These are phyloP conservation scores for Daldinia sp. DNA, from an alignment of 2,329 filamentous ascomycete species.

Conservation along the genomic window DNA sequence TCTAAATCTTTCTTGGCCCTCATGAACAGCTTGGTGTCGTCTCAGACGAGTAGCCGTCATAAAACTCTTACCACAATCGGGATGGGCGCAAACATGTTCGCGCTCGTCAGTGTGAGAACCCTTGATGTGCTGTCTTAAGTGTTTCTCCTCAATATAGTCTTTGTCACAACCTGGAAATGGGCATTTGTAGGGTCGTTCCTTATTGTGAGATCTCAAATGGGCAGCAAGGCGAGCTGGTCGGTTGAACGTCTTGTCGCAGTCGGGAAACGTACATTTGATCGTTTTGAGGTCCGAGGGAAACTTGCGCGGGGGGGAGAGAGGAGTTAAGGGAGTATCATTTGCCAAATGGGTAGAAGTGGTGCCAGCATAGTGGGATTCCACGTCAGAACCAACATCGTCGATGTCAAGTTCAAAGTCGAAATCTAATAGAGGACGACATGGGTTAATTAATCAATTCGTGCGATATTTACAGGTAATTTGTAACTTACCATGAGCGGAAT, in stretches of 20 bases:
- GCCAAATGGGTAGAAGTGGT: slow-evolving; percentile 35
- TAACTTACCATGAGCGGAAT: slow-evolving; percentile 26
- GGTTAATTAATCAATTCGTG: slow-evolving; percentile 17
- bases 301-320: slow-evolving; percentile 64
- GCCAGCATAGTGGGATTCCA: slow-evolving; percentile 42
- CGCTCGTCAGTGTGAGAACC: slow-evolving; percentile 80
- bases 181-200: slow-evolving; percentile 84
- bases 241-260: slow-evolving; percentile 87
- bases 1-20: slow-evolving; percentile 78
- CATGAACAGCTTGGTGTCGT: slow-evolving; percentile 82
- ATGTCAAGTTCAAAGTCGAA: slow-evolving; percentile 24
- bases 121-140: slow-evolving; percentile 87
- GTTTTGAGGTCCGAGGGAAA: slow-evolving; percentile 81
- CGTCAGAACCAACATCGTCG: slow-evolving; percentile 38
- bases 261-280: slow-evolving; percentile 78
- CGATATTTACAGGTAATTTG: slow-evolving; percentile 62
- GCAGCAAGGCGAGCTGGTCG: slow-evolving; percentile 83
- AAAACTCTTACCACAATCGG: slow-evolving; percentile 83
- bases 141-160: slow-evolving; percentile 86
- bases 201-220: slow-evolving; percentile 86
- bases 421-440: slow-evolving; percentile 16
- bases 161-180: slow-evolving; percentile 79
- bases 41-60: slow-evolving; percentile 82
- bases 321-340: slow-evolving; percentile 64
- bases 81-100: slow-evolving; percentile 76